phyloP scores from a whole-genome alignment of 345 rosid species.

The Angophora floribunda region DNA sequence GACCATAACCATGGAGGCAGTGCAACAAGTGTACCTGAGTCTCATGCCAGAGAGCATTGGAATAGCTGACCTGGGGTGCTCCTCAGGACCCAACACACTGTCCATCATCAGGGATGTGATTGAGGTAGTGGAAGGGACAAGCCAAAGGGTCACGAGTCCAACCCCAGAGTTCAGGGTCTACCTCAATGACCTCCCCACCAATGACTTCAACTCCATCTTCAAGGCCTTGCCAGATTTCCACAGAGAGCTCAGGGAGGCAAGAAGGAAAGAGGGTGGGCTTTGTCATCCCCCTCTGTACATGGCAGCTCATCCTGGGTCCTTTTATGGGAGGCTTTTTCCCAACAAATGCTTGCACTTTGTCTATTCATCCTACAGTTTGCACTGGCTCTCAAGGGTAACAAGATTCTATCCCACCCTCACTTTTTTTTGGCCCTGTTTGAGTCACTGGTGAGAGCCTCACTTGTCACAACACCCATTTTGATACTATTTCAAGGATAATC shows the following conservation, averaged over 20 bases:
- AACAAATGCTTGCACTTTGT: conserved; percentile 55
- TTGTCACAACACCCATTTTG: neutral
- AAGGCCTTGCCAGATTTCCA: conserved; percentile 35
- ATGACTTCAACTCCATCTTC: conserved; percentile 50
- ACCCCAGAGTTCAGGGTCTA: conserved; percentile 24
- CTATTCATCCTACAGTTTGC: conserved; percentile 63
- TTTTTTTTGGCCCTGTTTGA: neutral
- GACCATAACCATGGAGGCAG: conserved; percentile 44
- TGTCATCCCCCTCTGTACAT: conserved; percentile 8
- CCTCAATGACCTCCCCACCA: conserved; percentile 51
- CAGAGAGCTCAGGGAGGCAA: conserved; percentile 12
- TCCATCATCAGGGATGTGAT: conserved; percentile 30
- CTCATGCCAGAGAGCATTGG: conserved; percentile 23
- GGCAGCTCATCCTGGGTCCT: conserved; percentile 65
- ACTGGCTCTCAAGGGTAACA: conserved; percentile 88
- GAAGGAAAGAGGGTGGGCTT: conserved; percentile 2
- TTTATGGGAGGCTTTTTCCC: conserved; percentile 81
- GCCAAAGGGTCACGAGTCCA: conserved; percentile 3
- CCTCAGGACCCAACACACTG: conserved; percentile 44
- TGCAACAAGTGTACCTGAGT: conserved; percentile 29
- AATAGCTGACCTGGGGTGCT: conserved; percentile 51
- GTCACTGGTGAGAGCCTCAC: neutral
- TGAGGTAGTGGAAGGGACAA: conserved; percentile 16
- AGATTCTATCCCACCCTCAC: neutral
- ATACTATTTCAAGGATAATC: neutral